A percentile compares a stretch with the other conserved stretches of the same genome.
Conservation (phyloP, 2,329 filamentous ascomycete genomes). For the Achaetomium macrosporum region DNA sequence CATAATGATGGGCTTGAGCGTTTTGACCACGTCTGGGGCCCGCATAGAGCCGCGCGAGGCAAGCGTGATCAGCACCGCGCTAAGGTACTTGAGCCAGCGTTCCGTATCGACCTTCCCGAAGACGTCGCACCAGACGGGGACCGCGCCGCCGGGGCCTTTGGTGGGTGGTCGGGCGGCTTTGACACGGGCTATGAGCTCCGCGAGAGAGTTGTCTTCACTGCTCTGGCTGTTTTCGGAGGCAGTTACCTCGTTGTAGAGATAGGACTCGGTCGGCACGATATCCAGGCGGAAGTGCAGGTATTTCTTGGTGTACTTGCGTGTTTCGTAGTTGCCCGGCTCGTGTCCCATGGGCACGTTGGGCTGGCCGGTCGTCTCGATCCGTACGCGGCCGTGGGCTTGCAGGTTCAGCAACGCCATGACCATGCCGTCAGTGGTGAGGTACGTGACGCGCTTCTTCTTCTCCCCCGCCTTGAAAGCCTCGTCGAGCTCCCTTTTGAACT, state of each 20-base stretch:
- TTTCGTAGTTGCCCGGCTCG: constrained; percentile 64
- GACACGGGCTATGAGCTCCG: constrained; percentile 27
- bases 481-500: constrained; percentile 58
- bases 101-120: constrained; percentile 52
- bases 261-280: constrained; percentile 51
- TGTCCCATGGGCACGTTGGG: constrained; percentile 64
- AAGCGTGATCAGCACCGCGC: constrained; percentile 56
- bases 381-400: constrained; percentile 52
- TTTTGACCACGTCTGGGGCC: constrained; percentile 45
- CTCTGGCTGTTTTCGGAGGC: background rate
- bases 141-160: constrained; percentile 38
- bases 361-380: constrained; percentile 48
- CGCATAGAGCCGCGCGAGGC: constrained; percentile 56
- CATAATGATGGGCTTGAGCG: constrained; percentile 54
- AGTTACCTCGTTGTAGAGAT: constrained; percentile 46
- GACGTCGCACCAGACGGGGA: constrained; percentile 70
- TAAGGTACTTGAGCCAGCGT: constrained; percentile 60
- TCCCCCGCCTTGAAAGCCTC: constrained; percentile 41
- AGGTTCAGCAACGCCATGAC: constrained; percentile 64
- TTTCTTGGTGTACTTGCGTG: constrained; percentile 59
- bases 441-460: constrained; percentile 41
- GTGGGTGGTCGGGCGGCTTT: constrained; percentile 36
- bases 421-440: constrained; percentile 56
- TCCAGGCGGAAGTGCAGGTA: constrained; percentile 60
- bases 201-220: constrained; percentile 33